Evolutionary conservation across 1,139 yeast species (phyloP).

Genomic region (Kurtzmaniella natalensis): DNA sequence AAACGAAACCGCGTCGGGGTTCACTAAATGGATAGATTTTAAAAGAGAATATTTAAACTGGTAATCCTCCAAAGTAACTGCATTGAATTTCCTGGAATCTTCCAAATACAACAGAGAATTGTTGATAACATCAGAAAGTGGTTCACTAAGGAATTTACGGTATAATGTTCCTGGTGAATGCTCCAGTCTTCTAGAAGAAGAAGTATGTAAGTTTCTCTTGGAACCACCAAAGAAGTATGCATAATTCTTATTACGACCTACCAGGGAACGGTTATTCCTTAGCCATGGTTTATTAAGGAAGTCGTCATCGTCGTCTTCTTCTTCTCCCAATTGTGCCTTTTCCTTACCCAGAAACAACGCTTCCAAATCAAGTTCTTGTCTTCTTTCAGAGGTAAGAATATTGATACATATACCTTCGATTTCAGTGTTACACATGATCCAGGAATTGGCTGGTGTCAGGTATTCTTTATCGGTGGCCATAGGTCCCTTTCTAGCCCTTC

Average conservation of each 20-base stretch:
- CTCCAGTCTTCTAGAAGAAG: constrained; percentile 17
- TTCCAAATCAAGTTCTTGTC: constrained; percentile 67
- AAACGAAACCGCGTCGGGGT: constrained; percentile 27
- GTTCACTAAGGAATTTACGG: constrained; percentile 7
- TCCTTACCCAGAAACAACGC: constrained; percentile 53
- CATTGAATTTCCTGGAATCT: not conserved
- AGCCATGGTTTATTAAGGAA: not conserved
- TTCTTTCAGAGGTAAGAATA: constrained; percentile 63
- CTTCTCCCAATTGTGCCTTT: constrained; percentile 10
- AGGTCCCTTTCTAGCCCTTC: constrained; percentile 52
- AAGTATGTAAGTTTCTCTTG: constrained; percentile 37
- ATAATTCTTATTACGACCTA: constrained; percentile 7
- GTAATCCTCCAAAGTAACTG: constrained; percentile 23
- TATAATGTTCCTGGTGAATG: not conserved
- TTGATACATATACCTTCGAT: constrained; percentile 65
- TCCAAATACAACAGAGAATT: constrained; percentile 11
- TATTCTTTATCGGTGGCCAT: constrained; percentile 52
- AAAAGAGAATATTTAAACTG: constrained; percentile 32
- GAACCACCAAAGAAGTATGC: constrained; percentile 51
- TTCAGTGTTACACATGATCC: constrained; percentile 77
- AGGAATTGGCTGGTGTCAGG: constrained; percentile 58
- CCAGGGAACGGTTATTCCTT: not conserved
- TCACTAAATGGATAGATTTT: constrained; percentile 30
- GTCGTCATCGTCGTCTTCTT: constrained; percentile 6
- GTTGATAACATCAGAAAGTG: constrained; percentile 9